Evolutionary conservation across 495 filamentous ascomycete genomes (phyloP).

Genomic region (Tetracladium marchalianum): DNA sequence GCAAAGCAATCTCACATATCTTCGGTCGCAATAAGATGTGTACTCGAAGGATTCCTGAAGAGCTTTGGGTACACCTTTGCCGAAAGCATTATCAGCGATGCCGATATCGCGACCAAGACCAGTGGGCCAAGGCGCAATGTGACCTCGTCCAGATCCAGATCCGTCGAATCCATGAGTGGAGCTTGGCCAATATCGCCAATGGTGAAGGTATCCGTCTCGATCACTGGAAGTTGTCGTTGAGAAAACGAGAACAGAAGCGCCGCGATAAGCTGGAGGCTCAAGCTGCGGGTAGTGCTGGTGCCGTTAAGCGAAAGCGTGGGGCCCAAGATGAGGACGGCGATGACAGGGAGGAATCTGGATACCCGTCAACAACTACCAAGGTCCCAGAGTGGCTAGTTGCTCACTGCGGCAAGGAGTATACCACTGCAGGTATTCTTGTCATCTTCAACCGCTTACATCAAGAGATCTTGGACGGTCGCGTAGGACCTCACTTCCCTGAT

Average conservation of each 20-base stretch:
- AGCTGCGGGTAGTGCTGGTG: neutral
- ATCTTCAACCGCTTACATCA: conserved; percentile 26
- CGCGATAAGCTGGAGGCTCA: conserved; percentile 22
- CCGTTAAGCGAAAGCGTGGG: conserved; percentile 17
- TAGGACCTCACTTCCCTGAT: conserved; percentile 42
- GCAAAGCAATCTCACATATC: conserved; percentile 75
- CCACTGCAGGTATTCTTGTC: conserved; percentile 25
- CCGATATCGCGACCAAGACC: conserved; percentile 51
- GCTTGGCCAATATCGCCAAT: conserved; percentile 24
- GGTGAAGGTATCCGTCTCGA: conserved; percentile 33
- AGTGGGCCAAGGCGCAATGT: conserved; percentile 50
- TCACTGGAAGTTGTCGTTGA: conserved; percentile 36
- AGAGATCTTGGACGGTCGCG: conserved; percentile 20
- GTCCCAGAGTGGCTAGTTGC: conserved; percentile 34
- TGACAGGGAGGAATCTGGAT: conserved; percentile 3
- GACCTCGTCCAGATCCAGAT: conserved; percentile 50
- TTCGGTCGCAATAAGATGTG: conserved; percentile 82
- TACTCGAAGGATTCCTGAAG: conserved; percentile 54
- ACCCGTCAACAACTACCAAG: conserved; percentile 21
- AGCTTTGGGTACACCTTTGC: conserved; percentile 64
- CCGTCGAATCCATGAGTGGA: conserved; percentile 49
- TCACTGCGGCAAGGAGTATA: conserved; percentile 25
- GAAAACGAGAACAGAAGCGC: conserved; percentile 44
- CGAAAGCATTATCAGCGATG: conserved; percentile 79
- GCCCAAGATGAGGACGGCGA: conserved; percentile 5